Evolutionary conservation across 2,329 filamentous ascomycete species (phyloP), one percentile per base, ranked within the genome.

Genomic region (Fusarium solani-melongenae): DNA sequence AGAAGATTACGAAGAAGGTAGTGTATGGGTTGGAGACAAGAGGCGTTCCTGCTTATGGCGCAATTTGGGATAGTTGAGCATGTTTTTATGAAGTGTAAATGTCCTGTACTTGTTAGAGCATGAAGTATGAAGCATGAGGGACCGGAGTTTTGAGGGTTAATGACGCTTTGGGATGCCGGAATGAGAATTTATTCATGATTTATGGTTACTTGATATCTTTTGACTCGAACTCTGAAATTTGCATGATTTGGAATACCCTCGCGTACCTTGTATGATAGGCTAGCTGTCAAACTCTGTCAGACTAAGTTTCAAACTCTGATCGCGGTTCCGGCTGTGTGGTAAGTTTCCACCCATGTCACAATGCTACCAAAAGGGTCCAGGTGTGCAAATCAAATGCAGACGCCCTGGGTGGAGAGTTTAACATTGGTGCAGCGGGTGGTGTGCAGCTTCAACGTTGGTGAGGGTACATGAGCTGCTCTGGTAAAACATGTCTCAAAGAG

Each of bases 11-110:
- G 6, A 87, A 87, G 76, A 89, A 89, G 82, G 86, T 94, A 3
- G 92, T 94, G 0, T 92, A 91, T 78, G 91, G 88, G 1, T 82
- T 95, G 59, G 92, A 94, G 82, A 86, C 85, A 29, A 85, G 91
- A 64, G 91, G 92, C 0, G 81, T 94, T 10, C 87, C 90, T 4
- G 91, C 92, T 6, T 94, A 89, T 80, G 93, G 93, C 8, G 91
- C 93, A 7, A 93, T 95, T 75, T 95, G 92, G 83, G 93, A 94
- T 69, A 85, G 83, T 38, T 85, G 58, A 44, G 20, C 39, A 60
- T 38, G 34, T 64, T 60, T 68, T 55, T 44, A 11, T 33, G 46
- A 29, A 51, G 24, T 49, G 44, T 49, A 17, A 10, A 49, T 49
- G 46, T 53, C 46, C 17, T 53, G 46, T 53, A 31, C 27, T 53